Percentiles rank a stretch among this genome's conserved stretches.
Evolutionary conservation across 1,284 basidiomycete genomes (phyloP).

Genomic region (Serendipita sp.): DNA sequence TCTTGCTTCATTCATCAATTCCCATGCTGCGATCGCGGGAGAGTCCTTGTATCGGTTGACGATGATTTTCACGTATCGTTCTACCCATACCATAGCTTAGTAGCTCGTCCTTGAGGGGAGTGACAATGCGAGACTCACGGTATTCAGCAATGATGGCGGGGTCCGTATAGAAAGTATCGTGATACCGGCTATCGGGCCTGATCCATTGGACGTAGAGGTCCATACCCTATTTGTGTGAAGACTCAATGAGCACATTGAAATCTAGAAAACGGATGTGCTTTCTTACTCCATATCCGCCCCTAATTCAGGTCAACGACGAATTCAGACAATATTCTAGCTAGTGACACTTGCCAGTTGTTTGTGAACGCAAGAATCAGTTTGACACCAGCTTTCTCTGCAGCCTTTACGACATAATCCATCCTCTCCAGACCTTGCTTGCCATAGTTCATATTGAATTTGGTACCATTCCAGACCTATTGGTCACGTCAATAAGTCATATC

Average conservation of each 20-base stretch:
- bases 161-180: slow-evolving; percentile 41
- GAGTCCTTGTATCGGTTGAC: slow-evolving; percentile 41
- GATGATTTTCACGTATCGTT: slow-evolving; percentile 37
- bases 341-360: slow-evolving; percentile 44
- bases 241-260: neutral
- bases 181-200: slow-evolving; percentile 27
- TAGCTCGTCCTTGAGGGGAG: neutral
- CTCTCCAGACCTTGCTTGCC: slow-evolving; percentile 52
- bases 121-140: slow-evolving; percentile 24
- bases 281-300: slow-evolving; percentile 25
- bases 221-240: slow-evolving; percentile 17
- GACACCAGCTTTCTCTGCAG: slow-evolving; percentile 44
- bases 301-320: slow-evolving; percentile 8
- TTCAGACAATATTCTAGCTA: neutral
- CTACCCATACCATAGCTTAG: slow-evolving; percentile 19
- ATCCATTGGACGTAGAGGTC: slow-evolving; percentile 44
- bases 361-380: slow-evolving; percentile 49
- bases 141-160: slow-evolving; percentile 33
- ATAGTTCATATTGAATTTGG: slow-evolving; percentile 37
- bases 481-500: neutral
- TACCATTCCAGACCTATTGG: slow-evolving; percentile 33
- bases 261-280: neutral
- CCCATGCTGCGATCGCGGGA: slow-evolving; percentile 41
- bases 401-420: slow-evolving; percentile 45
- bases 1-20: slow-evolving; percentile 44